phyloP scores from a whole-genome alignment of 1,284 basidiomycete genomes.

The Tetrapyrgos nigripes region DNA sequence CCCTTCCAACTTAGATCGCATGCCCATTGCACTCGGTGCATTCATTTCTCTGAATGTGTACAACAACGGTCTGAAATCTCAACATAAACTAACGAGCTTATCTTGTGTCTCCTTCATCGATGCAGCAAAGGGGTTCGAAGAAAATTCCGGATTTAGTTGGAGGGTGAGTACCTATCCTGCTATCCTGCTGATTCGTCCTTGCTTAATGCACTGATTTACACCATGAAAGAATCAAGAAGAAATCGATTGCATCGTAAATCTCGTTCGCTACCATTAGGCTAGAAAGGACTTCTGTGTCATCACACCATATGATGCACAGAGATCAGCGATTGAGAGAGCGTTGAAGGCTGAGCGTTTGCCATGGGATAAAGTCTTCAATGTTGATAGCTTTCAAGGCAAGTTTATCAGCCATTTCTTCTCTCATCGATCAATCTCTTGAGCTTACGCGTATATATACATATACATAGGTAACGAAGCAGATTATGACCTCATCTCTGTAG shows the following conservation, averaged over 20 bases:
- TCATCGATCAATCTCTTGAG: background rate
- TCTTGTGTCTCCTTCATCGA: constrained; percentile 52
- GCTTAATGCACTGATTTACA: background rate
- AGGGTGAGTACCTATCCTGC: constrained; percentile 38
- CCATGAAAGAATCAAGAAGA: constrained; percentile 49
- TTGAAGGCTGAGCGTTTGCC: constrained; percentile 42
- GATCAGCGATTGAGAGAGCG: constrained; percentile 46
- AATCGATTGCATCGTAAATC: constrained; percentile 42
- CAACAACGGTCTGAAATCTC: constrained; percentile 41
- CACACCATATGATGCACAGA: constrained; percentile 63
- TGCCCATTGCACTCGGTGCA: constrained; percentile 48
- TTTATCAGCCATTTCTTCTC: background rate
- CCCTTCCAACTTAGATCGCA: too few relatives aligned
- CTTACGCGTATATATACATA: background rate
- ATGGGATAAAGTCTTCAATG: constrained; percentile 56
- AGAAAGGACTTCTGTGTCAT: constrained; percentile 50
- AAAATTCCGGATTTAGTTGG: constrained; percentile 46
- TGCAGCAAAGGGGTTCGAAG: constrained; percentile 47
- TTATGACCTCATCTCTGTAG: constrained; percentile 50
- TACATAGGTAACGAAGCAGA: constrained; percentile 51
- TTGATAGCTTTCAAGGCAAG: constrained; percentile 59
- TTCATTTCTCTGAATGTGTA: constrained; percentile 51
- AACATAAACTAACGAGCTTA: constrained; percentile 34
- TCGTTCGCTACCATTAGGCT: constrained; percentile 49
- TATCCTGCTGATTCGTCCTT: too few relatives aligned